phyloP scores from a whole-genome alignment of 1,139 yeast species.

The Spathaspora sp. region DNA sequence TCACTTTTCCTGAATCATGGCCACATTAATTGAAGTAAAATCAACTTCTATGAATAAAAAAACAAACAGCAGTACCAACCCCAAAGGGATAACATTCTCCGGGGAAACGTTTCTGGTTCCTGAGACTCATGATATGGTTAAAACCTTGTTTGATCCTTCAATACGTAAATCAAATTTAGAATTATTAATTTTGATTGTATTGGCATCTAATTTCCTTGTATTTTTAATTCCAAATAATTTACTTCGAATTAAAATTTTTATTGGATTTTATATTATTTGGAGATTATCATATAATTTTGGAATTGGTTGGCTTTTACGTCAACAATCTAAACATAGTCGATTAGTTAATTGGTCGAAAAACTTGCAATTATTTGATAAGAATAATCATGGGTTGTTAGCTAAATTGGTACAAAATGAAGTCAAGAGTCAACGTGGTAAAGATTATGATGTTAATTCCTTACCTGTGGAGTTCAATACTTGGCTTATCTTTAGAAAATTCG shows the following conservation, averaged over 20 bases:
- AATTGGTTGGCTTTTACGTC: conserved; percentile 67
- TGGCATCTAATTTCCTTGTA: conserved; percentile 52
- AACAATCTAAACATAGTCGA: conserved; percentile 61
- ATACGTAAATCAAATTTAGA: conserved; percentile 70
- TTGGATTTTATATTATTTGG: conserved; percentile 70
- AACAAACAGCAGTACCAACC: conserved; percentile 8
- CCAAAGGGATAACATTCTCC: conserved; percentile 48
- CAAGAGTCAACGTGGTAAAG: conserved; percentile 58
- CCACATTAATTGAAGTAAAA: not conserved
- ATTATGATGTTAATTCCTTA: conserved; percentile 47
- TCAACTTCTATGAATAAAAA: not conserved
- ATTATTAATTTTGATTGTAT: conserved; percentile 51
- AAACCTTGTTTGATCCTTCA: conserved; percentile 77
- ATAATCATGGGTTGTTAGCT: conserved; percentile 36
- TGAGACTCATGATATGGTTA: conserved; percentile 82
- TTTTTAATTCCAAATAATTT: conserved; percentile 36
- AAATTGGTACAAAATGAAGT: conserved; percentile 45
- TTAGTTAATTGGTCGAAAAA: conserved; percentile 57
- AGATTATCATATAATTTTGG: conserved; percentile 77
- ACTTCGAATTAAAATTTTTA: conserved; percentile 44
- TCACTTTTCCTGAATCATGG: not conserved
- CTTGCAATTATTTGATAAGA: conserved; percentile 44
- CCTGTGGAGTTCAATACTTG: conserved; percentile 85
- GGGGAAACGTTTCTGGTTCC: conserved; percentile 66
- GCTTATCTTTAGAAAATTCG: conserved; percentile 77